Percentiles rank a stretch among this genome's conserved stretches.
phyloP scores from a whole-genome alignment of 2,329 filamentous ascomycete species.

The Scytalidium sp. region DNA sequence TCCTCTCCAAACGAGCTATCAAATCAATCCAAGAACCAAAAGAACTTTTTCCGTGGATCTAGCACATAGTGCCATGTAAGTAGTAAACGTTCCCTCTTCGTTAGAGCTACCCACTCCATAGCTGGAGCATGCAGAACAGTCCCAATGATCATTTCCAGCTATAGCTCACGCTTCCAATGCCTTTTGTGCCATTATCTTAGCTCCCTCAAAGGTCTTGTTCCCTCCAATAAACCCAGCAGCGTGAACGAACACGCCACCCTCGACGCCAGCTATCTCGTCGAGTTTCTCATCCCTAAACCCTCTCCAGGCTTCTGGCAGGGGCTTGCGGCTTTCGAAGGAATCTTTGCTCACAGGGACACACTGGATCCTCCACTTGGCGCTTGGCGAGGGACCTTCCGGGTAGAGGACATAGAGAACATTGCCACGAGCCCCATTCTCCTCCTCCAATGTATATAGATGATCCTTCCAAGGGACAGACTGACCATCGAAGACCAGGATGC shows the following conservation, averaged over 20 bases:
- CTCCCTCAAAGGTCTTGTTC: slow-evolving; percentile 88
- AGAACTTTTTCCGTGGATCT: too few relatives aligned
- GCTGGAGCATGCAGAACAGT: too few relatives aligned
- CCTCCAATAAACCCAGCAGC: slow-evolving; percentile 95
- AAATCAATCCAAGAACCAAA: too few relatives aligned
- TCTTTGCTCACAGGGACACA: slow-evolving; percentile 81
- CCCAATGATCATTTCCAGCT: too few relatives aligned
- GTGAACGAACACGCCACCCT: slow-evolving; percentile 87
- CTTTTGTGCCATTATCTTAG: slow-evolving; percentile 79
- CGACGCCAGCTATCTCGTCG: slow-evolving; percentile 65
- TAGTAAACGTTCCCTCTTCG: too few relatives aligned
- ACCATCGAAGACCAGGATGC: slow-evolving; percentile 74
- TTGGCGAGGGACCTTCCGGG: slow-evolving; percentile 72
- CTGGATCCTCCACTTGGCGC: slow-evolving; percentile 89
- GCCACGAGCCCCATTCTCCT: slow-evolving; percentile 47
- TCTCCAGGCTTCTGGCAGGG: slow-evolving; percentile 87
- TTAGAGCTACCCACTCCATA: too few relatives aligned
- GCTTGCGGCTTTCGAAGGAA: slow-evolving; percentile 89
- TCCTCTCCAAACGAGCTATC: too few relatives aligned
- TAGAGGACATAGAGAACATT: slow-evolving; percentile 87
- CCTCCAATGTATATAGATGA: slow-evolving; percentile 86
- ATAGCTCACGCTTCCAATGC: too few relatives aligned
- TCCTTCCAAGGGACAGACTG: slow-evolving; percentile 93
- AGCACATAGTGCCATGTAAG: too few relatives aligned
- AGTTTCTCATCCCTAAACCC: slow-evolving; percentile 85